Percentiles rank a stretch among this genome's conserved stretches.
Evolutionary conservation across 2,329 filamentous ascomycete species (phyloP).

Genomic region (Leptographium lundbergii): DNA sequence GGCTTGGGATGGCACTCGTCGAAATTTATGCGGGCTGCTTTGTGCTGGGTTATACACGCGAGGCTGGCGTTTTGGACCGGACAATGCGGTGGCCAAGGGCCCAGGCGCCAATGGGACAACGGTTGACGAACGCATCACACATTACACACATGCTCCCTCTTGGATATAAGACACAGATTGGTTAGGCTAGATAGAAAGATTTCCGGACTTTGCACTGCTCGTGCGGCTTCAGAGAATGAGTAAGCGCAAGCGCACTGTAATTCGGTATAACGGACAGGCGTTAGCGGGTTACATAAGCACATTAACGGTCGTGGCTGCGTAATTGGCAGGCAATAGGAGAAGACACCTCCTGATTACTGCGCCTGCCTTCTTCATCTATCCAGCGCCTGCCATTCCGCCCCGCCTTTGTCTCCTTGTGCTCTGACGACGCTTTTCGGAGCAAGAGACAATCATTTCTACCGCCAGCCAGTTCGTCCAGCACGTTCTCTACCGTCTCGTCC

Average conservation of each 20-base stretch:
- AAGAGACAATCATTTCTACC: not conserved
- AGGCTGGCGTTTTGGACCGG: slow-evolving; percentile 13
- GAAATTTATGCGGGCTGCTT: slow-evolving; percentile 4
- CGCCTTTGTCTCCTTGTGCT: not conserved
- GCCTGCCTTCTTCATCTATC: not conserved
- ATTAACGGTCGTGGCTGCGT: not conserved
- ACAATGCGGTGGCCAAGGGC: too few species aligned
- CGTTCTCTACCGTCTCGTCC: slow-evolving; percentile 14
- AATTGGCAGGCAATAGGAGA: not conserved
- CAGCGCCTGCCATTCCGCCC: not conserved
- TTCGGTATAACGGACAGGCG: not conserved
- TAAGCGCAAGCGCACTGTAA: too few species aligned
- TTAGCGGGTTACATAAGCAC: not conserved
- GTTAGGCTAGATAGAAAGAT: not conserved
- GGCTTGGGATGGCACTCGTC: not conserved
- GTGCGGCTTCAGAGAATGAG: too few species aligned
- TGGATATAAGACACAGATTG: not conserved
- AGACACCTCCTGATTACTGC: not conserved
- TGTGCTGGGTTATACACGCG: slow-evolving; percentile 13
- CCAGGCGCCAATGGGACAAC: too few species aligned
- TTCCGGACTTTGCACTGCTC: too few species aligned
- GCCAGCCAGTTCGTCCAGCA: not conserved
- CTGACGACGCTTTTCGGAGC: not conserved
- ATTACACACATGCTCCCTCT: too few species aligned
- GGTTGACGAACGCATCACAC: too few species aligned